Base-by-base conservation (phyloP, 768 basidiomycete species). In the Rhodocollybia butyracea region DNA sequence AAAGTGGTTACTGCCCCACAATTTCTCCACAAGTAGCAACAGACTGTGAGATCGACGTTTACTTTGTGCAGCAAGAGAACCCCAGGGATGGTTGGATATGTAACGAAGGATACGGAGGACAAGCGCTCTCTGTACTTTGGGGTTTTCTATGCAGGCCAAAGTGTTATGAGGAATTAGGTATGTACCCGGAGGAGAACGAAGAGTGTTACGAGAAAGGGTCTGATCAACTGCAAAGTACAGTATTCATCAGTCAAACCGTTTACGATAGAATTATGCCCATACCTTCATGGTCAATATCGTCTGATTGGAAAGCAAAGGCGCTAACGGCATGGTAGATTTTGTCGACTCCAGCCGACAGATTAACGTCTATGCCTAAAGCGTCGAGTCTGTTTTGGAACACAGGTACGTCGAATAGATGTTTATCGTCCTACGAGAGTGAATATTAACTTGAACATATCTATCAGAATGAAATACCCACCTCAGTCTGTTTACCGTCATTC, bases 81-180 rank as follows among this genome's bases (percentile, higher is more conserved):
- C 91, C 91, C 91, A 94, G 2, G 89, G 86, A 36, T 80, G 73
- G 42, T 82, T 85, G 0, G 91, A 92, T 39, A 84, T 71, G 61
- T 84, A 88, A 13, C 89, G 88, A 50, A 91, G 70, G 27, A 86
- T 72, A 30, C 83, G 79, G 40, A 79, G 67, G 57, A 84, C 64
- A 41, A 85, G 62, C 2, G 77, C 75, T 41, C 62, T 65, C 48
- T 70, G 74, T 17, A 80, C 63, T 17, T 68, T 59, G 0, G 67
- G 66, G 38, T 78, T 69, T 1, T 63, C 56, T 45, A 80, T 68
- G 0, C 63, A 51, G 32, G 63, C 46, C 0, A 84, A 63, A 2
- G 66, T 59, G 8, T 63, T 57, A 12, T 65, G 66, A 0, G 82
- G 74, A 2, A 85, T 64, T 39, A 83, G 62, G 55, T 81, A 73